Conservation (phyloP, 805 yeast species). For the Debaryomyces hansenii region DNA sequence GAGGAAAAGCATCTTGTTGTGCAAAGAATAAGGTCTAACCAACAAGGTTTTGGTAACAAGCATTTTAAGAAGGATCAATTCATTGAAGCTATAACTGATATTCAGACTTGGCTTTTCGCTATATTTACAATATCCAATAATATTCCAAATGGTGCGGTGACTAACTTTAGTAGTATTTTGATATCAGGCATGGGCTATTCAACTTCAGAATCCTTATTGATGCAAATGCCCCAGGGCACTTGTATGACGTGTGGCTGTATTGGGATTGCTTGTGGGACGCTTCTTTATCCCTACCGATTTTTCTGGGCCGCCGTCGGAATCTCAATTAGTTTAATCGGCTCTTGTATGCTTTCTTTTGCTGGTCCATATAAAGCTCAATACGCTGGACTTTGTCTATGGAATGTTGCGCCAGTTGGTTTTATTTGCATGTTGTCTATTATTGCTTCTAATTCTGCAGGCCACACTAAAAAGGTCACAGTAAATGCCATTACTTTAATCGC, state of each 20-base stretch:
- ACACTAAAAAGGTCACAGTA: conserved; percentile 52
- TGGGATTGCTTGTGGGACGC: conserved; percentile 14
- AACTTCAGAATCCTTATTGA: conserved; percentile 19
- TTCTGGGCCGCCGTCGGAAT: conserved; percentile 24
- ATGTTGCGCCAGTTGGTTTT: conserved; percentile 22
- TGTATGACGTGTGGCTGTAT: conserved; percentile 28
- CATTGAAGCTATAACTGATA: conserved; percentile 34
- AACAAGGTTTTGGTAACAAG: conserved; percentile 44
- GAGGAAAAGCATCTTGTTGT: conserved; percentile 34
- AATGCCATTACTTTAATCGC: conserved; percentile 48
- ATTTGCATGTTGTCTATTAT: conserved; percentile 34
- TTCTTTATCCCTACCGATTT: conserved; percentile 18
- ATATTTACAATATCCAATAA: conserved; percentile 22
- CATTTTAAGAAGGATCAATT: conserved; percentile 38
- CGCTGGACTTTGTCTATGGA: conserved; percentile 20
- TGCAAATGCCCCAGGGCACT: conserved; percentile 40
- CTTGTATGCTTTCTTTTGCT: too few species aligned
- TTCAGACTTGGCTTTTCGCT: conserved; percentile 35
- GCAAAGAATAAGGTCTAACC: conserved; percentile 28
- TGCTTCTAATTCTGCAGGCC: conserved; percentile 54
- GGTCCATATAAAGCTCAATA: too few species aligned
- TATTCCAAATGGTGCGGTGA: conserved; percentile 39
- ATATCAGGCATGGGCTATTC: conserved; percentile 6
- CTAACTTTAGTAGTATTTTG: conserved; percentile 34
- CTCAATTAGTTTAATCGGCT: conserved; percentile 5